Conservation (phyloP, 768 basidiomycete genomes). For the Leucocoprinus leucothites region DNA sequence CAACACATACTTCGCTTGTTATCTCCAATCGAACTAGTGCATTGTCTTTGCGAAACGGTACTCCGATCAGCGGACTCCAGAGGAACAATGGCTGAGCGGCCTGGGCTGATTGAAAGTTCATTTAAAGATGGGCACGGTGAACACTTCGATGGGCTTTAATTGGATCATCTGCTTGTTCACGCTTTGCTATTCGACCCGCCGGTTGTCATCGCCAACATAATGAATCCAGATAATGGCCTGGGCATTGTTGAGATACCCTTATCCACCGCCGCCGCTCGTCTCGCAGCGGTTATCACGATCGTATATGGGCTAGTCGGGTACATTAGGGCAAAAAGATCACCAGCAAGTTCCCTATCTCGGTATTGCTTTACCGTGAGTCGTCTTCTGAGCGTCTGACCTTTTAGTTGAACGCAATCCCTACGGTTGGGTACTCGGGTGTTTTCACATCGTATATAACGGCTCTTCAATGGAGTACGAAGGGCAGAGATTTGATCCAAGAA, state of each 20-base stretch:
- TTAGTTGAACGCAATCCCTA: conserved; percentile 15
- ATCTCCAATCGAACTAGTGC: too few relatives aligned
- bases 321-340: background rate
- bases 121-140: too few relatives aligned
- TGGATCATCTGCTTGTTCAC: too few relatives aligned
- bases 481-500: conserved; percentile 15
- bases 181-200: too few relatives aligned
- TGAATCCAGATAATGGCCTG: background rate
- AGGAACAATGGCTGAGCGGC: too few relatives aligned
- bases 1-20: too few relatives aligned
- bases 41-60: too few relatives aligned
- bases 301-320: background rate
- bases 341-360: background rate
- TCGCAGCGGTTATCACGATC: background rate
- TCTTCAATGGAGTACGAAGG: conserved; percentile 9
- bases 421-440: conserved; percentile 14
- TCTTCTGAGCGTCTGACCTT: background rate
- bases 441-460: conserved; percentile 13
- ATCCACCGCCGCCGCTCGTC: background rate
- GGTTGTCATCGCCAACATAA: too few relatives aligned
- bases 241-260: background rate
- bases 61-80: too few relatives aligned
- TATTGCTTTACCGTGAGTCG: background rate
- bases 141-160: too few relatives aligned
- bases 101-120: too few relatives aligned